Percentiles rank a stretch among this genome's conserved stretches.
Evolutionary conservation across 2,329 filamentous ascomycete species (phyloP).

Genomic region (Penicillium concentricum): DNA sequence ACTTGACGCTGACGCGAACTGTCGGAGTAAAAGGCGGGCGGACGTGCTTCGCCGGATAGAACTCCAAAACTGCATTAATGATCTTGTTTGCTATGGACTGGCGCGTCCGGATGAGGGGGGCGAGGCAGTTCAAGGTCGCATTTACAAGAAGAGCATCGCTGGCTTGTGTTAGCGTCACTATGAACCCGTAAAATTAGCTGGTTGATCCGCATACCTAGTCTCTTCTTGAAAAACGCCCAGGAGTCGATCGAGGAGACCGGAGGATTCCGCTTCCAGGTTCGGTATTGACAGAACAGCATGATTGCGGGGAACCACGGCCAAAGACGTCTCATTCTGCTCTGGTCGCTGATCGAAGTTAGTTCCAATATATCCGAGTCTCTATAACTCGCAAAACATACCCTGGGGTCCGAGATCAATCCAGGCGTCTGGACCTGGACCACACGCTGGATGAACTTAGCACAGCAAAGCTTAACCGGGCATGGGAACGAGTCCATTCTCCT

Average conservation of each 20-base stretch:
- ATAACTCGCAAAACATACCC: constrained; percentile 57
- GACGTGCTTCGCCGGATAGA: constrained; percentile 84
- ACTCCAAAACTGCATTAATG: constrained; percentile 78
- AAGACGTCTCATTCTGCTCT: constrained; percentile 78
- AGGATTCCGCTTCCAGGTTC: constrained; percentile 88
- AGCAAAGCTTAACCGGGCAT: constrained; percentile 81
- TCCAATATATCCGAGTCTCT: constrained; percentile 2
- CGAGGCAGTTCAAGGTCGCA: constrained; percentile 84
- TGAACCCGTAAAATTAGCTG: background rate
- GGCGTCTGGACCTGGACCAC: constrained; percentile 89
- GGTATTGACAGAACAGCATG: constrained; percentile 77
- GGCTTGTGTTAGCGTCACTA: constrained; percentile 9
- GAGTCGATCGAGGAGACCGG: constrained; percentile 84
- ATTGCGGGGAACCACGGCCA: constrained; percentile 78
- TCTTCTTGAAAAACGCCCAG: constrained; percentile 82
- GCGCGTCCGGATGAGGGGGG: constrained; percentile 76
- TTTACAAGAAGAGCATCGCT: constrained; percentile 88
- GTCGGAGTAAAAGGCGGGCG: constrained; percentile 74
- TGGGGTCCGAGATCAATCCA: constrained; percentile 75
- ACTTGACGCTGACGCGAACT: constrained; percentile 78
- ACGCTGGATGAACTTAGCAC: constrained; percentile 94
- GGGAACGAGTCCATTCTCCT: constrained; percentile 80
- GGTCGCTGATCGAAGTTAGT: constrained; percentile 53
- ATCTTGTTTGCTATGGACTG: constrained; percentile 82
- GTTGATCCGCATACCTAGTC: constrained; percentile 58